A percentile compares a stretch with the other conserved stretches of the same genome.
These are phyloP conservation scores for Agrocybe chaxingu DNA, from an alignment of 768 basidiomycete genomes.

Conservation along the genomic window DNA sequence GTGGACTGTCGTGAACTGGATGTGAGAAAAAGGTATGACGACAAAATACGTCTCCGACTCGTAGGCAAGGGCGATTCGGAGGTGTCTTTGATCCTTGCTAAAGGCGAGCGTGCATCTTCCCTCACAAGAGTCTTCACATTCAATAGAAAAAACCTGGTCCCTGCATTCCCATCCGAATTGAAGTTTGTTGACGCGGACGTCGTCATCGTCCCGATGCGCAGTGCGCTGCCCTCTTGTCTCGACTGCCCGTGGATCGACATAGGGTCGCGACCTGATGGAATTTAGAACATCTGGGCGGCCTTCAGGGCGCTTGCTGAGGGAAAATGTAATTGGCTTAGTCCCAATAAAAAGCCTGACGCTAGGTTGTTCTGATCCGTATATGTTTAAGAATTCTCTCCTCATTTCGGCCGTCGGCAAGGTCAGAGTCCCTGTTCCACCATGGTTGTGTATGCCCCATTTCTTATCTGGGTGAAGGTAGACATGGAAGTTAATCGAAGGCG, in stretches of 20 bases:
- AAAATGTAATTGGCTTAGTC: slow-evolving; percentile 30
- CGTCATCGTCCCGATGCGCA: slow-evolving; percentile 22
- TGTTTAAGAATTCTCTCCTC: slow-evolving; percentile 38
- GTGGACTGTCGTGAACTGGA: slow-evolving; percentile 35
- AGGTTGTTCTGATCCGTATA: slow-evolving; percentile 23
- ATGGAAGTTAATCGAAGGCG: slow-evolving; percentile 48
- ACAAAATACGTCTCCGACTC: slow-evolving; percentile 28
- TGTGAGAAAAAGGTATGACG: slow-evolving; percentile 42
- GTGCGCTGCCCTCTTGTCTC: slow-evolving; percentile 31
- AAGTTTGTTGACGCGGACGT: slow-evolving; percentile 32
- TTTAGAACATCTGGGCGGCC: slow-evolving; percentile 34
- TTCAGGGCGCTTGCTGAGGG: slow-evolving; percentile 22
- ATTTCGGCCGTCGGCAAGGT: slow-evolving; percentile 42
- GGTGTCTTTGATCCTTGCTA: slow-evolving; percentile 41
- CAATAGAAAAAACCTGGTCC: slow-evolving; percentile 54
- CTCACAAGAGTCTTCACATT: slow-evolving; percentile 43
- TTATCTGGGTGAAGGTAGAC: slow-evolving; percentile 44
- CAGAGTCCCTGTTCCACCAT: slow-evolving; percentile 42
- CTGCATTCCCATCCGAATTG: slow-evolving; percentile 66
- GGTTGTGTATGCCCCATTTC: slow-evolving; percentile 18
- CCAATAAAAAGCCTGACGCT: slow-evolving; percentile 22
- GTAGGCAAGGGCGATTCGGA: slow-evolving; percentile 34
- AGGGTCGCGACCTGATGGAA: slow-evolving; percentile 34
- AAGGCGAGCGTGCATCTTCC: slow-evolving; percentile 31
- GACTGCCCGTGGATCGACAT: slow-evolving; percentile 34